Evolutionary conservation across 2,329 filamentous ascomycete species (phyloP).

Genomic region (Penicillium sp.): DNA sequence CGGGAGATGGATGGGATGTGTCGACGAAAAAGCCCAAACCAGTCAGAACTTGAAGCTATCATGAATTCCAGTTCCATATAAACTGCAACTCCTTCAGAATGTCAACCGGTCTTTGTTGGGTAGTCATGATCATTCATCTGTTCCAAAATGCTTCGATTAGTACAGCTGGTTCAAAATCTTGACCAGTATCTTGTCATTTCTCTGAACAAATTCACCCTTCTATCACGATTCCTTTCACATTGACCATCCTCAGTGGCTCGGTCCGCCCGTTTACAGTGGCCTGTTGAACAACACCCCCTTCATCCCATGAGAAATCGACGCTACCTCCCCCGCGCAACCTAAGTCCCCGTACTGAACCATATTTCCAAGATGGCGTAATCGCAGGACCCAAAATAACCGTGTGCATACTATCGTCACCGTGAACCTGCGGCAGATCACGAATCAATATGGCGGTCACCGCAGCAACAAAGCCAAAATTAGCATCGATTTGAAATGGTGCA

Average conservation of each 20-base stretch:
- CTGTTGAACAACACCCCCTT: slow-evolving; percentile 4
- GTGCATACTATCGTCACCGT: slow-evolving; percentile 6
- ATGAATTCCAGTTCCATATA: background rate
- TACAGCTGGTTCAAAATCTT: no score
- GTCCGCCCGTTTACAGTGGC: background rate
- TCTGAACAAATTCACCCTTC: no score
- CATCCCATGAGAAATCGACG: slow-evolving; percentile 18
- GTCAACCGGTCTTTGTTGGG: no score
- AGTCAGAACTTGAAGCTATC: slow-evolving; percentile 5
- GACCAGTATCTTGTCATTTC: no score
- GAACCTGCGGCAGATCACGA: slow-evolving; percentile 8
- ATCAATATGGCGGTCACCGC: slow-evolving; percentile 11
- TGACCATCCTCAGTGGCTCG: slow-evolving; percentile 1
- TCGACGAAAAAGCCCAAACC: slow-evolving; percentile 10
- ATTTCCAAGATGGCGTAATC: slow-evolving; percentile 12
- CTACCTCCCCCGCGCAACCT: slow-evolving; percentile 13
- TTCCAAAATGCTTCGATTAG: no score
- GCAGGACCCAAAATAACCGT: slow-evolving; percentile 11
- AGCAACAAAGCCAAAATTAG: slow-evolving; percentile 17
- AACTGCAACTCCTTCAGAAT: no score
- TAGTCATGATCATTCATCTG: background rate
- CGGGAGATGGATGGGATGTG: slow-evolving; percentile 23
- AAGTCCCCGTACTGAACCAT: slow-evolving; percentile 11
- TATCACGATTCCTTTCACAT: background rate
- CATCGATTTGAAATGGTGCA: slow-evolving; percentile 17